Evolutionary conservation across 2,329 filamentous ascomycete genomes (phyloP).

Genomic region (Talaromyces sp.): DNA sequence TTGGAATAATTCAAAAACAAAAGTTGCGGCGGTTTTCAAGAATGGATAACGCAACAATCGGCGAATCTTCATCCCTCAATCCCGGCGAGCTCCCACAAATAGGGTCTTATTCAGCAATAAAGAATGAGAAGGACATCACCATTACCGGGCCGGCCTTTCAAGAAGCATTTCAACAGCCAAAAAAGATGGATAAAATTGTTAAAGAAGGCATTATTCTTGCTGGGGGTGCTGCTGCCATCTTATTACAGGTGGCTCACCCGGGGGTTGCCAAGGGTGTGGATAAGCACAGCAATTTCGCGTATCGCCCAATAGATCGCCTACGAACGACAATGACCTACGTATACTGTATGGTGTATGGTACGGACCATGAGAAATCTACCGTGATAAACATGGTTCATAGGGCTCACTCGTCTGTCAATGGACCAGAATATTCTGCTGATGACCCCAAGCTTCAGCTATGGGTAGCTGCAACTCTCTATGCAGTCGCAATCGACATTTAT

Average conservation of each 20-base stretch:
- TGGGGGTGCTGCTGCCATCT: constrained; percentile 41
- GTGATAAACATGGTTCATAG: constrained; percentile 42
- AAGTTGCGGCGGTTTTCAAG: no score
- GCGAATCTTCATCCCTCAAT: no score
- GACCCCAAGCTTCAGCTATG: constrained; percentile 44
- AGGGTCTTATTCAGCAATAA: no score
- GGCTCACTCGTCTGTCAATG: constrained; percentile 38
- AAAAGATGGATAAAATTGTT: constrained; percentile 36
- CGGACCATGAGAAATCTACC: constrained; percentile 34
- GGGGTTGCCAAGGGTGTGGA: constrained; percentile 42
- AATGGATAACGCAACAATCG: no score
- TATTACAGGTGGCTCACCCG: constrained; percentile 47
- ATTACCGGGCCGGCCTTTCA: no score
- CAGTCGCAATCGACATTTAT: constrained; percentile 39
- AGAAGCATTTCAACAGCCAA: no score
- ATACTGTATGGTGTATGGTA: constrained; percentile 44
- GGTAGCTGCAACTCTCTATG: constrained; percentile 47
- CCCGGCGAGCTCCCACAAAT: no score
- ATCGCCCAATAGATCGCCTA: constrained; percentile 40
- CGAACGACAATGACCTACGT: constrained; percentile 45
- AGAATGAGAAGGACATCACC: no score
- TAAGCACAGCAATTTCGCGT: constrained; percentile 44
- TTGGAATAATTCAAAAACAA: no score
- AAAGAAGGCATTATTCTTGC: constrained; percentile 40
- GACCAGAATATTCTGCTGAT: constrained; percentile 38